These are phyloP conservation scores for Beauveria sp. DNA, from an alignment of 2,329 filamentous ascomycete genomes.

Conservation along the genomic window DNA sequence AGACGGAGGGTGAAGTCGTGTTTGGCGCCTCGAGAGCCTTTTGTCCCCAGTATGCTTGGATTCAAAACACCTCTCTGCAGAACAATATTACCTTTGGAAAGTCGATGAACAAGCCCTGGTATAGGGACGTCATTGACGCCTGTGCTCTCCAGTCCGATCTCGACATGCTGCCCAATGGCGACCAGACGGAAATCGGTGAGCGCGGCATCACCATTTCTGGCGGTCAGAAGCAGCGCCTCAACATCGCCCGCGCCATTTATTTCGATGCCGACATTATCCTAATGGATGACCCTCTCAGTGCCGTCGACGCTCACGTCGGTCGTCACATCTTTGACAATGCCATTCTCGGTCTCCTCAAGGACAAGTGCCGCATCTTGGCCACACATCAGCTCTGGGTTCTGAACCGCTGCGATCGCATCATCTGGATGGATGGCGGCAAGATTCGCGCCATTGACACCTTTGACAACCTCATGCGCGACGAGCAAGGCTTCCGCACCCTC, in stretches of 20 bases:
- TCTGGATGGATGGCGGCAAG: conserved; percentile 83
- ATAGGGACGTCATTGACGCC: conserved; percentile 71
- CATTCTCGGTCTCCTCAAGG: conserved; percentile 77
- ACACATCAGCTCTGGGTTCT: conserved; percentile 95
- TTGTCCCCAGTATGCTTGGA: conserved; percentile 96
- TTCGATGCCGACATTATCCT: conserved; percentile 61
- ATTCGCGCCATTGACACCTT: conserved; percentile 86
- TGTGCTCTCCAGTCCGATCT: conserved; percentile 83
- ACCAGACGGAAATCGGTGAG: conserved; percentile 89
- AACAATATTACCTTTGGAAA: conserved; percentile 92
- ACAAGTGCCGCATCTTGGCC: conserved; percentile 85
- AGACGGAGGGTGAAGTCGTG: conserved; percentile 63
- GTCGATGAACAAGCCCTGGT: conserved; percentile 67
- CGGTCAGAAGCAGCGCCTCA: conserved; percentile 89
- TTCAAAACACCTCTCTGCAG: conserved; percentile 80
- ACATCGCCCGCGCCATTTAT: conserved; percentile 78
- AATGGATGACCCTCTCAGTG: conserved; percentile 62
- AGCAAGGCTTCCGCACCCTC: conserved; percentile 70
- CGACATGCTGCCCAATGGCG: conserved; percentile 86
- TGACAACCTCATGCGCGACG: conserved; percentile 73
- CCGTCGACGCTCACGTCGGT: conserved; percentile 63
- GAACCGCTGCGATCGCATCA: conserved; percentile 80
- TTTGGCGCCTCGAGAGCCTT: conserved; percentile 79
- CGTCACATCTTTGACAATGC: conserved; percentile 86
- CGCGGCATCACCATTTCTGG: conserved; percentile 92